A percentile compares a stretch with the other conserved stretches of the same genome.
These are phyloP conservation scores for Pseudogymnoascus sp. DNA, from an alignment of 2,329 filamentous ascomycete species.

Conservation along the genomic window DNA sequence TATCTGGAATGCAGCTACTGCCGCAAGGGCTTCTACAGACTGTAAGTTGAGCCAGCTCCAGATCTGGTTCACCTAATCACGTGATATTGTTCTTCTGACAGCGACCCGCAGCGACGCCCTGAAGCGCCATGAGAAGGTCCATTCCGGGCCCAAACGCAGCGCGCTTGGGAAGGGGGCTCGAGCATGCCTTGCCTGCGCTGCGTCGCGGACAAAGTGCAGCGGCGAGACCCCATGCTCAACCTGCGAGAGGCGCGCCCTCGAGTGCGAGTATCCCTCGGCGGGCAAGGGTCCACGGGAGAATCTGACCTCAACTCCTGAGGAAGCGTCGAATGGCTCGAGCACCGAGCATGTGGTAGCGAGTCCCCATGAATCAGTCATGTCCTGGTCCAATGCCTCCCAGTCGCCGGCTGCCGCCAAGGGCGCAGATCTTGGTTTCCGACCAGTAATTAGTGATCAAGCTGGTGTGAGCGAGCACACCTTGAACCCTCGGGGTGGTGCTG, in stretches of 20 bases:
- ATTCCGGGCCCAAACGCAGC: constrained; percentile 19
- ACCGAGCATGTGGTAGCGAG: not conserved
- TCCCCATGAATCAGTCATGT: constrained; percentile 13
- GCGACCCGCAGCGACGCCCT: constrained; percentile 19
- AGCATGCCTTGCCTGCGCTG: constrained; percentile 20
- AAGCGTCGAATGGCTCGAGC: not conserved
- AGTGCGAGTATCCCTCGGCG: constrained; percentile 16
- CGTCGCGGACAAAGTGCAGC: constrained; percentile 20
- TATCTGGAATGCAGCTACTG: constrained; percentile 19
- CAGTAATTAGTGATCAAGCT: not conserved
- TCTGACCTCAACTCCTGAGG: not conserved
- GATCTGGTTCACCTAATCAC: not conserved
- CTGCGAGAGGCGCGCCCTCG: constrained; percentile 17
- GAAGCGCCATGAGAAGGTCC: constrained; percentile 20
- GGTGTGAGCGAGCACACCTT: not conserved
- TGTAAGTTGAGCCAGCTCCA: constrained; percentile 12
- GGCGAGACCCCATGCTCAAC: constrained; percentile 16
- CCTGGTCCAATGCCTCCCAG: constrained; percentile 5
- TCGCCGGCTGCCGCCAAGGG: not conserved
- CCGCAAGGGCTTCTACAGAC: constrained; percentile 21
- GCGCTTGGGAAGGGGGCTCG: constrained; percentile 17
- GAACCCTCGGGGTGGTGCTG: not conserved
- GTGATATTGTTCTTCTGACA: not conserved
- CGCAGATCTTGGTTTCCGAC: not conserved
- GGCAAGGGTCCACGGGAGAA: constrained; percentile 2